Conservation (phyloP, 441 rosid species). For the Bruguiera hainesii region DNA sequence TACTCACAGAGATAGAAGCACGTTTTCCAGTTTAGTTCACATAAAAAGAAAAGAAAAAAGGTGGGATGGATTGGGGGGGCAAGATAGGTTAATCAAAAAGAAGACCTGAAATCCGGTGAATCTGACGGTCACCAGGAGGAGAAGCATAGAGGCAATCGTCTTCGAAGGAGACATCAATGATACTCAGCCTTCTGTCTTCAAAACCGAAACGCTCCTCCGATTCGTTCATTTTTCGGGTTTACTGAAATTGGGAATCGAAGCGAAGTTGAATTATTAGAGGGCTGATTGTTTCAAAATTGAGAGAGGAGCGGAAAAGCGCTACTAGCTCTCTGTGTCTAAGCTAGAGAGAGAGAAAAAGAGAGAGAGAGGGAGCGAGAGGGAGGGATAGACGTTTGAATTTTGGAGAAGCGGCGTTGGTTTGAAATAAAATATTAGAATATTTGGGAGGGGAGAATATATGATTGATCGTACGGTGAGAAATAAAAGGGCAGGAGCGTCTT, state of each 20-base stretch:
- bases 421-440: not conserved
- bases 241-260: not conserved
- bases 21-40: too few species aligned
- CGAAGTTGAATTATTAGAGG: not conserved
- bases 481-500: not conserved
- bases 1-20: too few species aligned
- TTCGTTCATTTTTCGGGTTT: slow-evolving; percentile 44
- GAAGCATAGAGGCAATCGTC: slow-evolving; percentile 78
- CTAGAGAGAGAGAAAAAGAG: not conserved
- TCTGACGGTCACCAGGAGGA: slow-evolving; percentile 32
- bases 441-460: not conserved
- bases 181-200: slow-evolving; percentile 43
- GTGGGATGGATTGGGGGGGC: too few species aligned
- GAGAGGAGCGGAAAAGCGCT: not conserved
- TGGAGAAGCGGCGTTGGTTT: not conserved
- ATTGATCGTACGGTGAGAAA: not conserved
- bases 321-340: not conserved
- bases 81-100: not conserved
- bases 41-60: too few species aligned
- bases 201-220: slow-evolving; percentile 33
- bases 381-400: not conserved
- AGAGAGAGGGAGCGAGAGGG: not conserved
- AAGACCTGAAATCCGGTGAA: slow-evolving; percentile 34
- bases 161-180: slow-evolving; percentile 74
- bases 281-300: not conserved